Conservation (phyloP, 1,284 basidiomycete genomes). For the Veloboletus limbatus region DNA sequence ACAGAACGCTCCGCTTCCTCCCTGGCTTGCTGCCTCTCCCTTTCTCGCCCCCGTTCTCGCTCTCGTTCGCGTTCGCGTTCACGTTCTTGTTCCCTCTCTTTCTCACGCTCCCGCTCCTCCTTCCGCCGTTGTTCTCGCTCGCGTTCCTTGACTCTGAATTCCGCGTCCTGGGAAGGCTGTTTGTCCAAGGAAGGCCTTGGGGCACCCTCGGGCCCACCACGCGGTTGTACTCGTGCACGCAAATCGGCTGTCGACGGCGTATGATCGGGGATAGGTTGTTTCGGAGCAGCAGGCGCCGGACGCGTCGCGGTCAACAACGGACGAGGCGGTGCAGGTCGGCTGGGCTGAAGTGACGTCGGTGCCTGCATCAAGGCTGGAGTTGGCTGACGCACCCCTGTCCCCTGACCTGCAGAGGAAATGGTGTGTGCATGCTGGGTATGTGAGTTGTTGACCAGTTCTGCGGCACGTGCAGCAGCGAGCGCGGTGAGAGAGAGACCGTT, state of each 20-base stretch:
- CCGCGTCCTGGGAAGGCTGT: conserved; percentile 32
- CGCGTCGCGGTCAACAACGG: conserved; percentile 48
- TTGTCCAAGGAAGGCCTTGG: conserved; percentile 35
- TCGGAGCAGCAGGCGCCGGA: conserved; percentile 47
- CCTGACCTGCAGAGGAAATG: conserved; percentile 31
- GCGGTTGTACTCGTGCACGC: conserved; percentile 56
- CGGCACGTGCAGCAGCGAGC: conserved; percentile 53
- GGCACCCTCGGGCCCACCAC: conserved; percentile 42
- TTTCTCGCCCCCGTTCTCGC: conserved; percentile 32
- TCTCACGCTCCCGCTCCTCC: conserved; percentile 33
- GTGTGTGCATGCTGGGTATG: conserved; percentile 46
- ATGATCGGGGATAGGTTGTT: conserved; percentile 46
- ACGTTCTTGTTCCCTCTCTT: conserved; percentile 29
- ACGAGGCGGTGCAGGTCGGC: conserved; percentile 56
- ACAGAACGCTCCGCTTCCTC: conserved; percentile 38
- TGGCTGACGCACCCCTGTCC: conserved; percentile 25
- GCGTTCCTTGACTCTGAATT: conserved; percentile 32
- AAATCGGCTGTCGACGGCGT: conserved; percentile 63
- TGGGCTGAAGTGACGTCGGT: conserved; percentile 37
- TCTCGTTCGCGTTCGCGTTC: conserved; percentile 25
- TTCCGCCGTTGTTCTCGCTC: conserved; percentile 33
- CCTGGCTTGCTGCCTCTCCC: conserved; percentile 28
- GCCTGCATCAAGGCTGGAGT: conserved; percentile 32
- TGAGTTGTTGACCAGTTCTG: conserved; percentile 62
- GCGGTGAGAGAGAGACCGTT: conserved; percentile 42